These are phyloP conservation scores for Coprinellus micaceus DNA, from an alignment of 768 basidiomycete species.

Conservation along the genomic window DNA sequence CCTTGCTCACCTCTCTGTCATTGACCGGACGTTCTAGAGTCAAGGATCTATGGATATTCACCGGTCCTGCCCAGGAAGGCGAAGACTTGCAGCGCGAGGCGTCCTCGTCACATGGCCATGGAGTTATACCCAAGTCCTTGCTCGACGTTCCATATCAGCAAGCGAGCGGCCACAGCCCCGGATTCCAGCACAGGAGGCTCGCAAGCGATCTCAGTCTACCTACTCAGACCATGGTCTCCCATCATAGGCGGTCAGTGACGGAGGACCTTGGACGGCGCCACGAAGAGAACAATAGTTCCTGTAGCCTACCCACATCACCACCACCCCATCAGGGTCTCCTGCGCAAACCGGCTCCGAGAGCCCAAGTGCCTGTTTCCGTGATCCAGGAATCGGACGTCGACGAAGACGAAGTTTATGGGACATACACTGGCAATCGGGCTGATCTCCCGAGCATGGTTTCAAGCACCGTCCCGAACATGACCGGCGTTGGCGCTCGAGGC, in stretches of 20 bases:
- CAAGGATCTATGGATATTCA: conserved; percentile 79
- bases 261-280: conserved; percentile 17
- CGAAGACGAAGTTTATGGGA: conserved; percentile 4
- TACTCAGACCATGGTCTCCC: conserved; percentile 14
- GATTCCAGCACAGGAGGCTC: conserved; percentile 39
- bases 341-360: conserved; percentile 62
- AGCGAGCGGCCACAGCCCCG: no score
- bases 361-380: conserved; percentile 60
- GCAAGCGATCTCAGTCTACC: conserved; percentile 25
- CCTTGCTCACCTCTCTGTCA: conserved; percentile 66
- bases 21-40: conserved; percentile 66
- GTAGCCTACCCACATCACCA: no score
- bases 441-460: conserved; percentile 54
- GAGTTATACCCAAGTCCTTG: no score
- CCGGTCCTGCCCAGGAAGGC: conserved; percentile 39
- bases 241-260: conserved; percentile 15
- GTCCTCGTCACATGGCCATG: neutral
- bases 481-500: conserved; percentile 50
- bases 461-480: conserved; percentile 56
- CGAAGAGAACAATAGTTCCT: neutral
- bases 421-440: conserved; percentile 21
- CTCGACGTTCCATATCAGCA: no score
- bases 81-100: neutral
- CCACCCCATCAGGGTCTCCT: conserved; percentile 34
- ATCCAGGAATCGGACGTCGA: conserved; percentile 37